phyloP scores from a whole-genome alignment of 2,329 filamentous ascomycete genomes.

The Phaeosphaeria sp. region DNA sequence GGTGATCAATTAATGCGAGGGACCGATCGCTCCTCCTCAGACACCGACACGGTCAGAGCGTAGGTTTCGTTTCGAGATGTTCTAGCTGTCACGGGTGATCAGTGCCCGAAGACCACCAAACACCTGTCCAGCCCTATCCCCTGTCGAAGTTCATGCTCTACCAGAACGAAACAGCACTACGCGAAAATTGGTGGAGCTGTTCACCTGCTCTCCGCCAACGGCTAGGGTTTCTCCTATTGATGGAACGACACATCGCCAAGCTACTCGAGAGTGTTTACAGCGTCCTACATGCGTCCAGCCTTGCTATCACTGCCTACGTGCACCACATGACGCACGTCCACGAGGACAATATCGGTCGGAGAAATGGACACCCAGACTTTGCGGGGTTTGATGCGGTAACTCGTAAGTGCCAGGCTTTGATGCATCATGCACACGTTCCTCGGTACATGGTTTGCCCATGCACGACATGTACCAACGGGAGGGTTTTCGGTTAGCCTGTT shows the following conservation, averaged over 20 bases:
- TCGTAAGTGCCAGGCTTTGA: neutral
- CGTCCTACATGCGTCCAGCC: neutral
- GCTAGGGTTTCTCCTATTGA: neutral
- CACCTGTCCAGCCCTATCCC: neutral
- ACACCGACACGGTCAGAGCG: neutral
- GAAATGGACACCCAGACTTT: neutral
- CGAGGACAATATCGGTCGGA: neutral
- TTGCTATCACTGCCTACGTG: neutral
- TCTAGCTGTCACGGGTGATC: neutral
- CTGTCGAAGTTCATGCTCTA: neutral
- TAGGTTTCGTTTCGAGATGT: neutral
- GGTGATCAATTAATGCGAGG: neutral
- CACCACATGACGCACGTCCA: neutral
- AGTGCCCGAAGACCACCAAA: neutral
- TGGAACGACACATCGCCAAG: neutral
- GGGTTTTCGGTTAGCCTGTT: conserved; percentile 7
- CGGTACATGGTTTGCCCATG: neutral
- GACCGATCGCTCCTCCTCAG: neutral
- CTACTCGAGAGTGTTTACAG: neutral
- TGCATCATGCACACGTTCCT: neutral
- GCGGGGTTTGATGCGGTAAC: neutral
- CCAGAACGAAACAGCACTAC: too few relatives aligned
- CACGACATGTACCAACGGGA: neutral
- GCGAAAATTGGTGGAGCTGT: neutral
- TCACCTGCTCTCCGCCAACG: neutral